phyloP scores from a whole-genome alignment of 768 basidiomycete species.

The Hortiboletus flavorubellus region DNA sequence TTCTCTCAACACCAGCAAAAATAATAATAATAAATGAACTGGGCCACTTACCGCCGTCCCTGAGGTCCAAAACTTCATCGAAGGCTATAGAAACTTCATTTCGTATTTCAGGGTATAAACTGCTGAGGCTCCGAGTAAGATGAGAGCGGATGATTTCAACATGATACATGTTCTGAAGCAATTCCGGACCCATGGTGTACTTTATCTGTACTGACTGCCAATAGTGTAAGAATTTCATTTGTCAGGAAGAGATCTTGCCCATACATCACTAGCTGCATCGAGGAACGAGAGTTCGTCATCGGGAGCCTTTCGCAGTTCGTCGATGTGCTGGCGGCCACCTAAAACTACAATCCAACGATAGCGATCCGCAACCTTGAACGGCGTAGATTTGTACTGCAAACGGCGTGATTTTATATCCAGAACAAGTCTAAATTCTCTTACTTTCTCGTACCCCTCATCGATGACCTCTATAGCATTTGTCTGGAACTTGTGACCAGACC shows the following conservation, averaged over 20 bases:
- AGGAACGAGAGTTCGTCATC: constrained; percentile 37
- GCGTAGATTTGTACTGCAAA: constrained; percentile 23
- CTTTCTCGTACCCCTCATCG: constrained; percentile 24
- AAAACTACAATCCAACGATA: too few species aligned
- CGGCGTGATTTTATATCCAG: background rate
- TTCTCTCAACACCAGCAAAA: background rate
- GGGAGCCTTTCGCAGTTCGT: constrained; percentile 27
- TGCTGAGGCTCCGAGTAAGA: constrained; percentile 35
- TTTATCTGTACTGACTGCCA: constrained; percentile 35
- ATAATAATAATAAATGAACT: background rate
- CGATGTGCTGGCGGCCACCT: too few species aligned
- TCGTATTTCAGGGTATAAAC: constrained; percentile 23
- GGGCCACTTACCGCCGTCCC: constrained; percentile 11
- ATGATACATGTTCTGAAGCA: constrained; percentile 33
- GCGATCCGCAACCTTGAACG: constrained; percentile 15
- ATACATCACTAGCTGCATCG: constrained; percentile 28
- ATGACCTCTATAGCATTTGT: constrained; percentile 11
- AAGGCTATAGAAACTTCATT: constrained; percentile 39
- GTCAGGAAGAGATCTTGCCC: constrained; percentile 12
- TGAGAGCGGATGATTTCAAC: constrained; percentile 25
- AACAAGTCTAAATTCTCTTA: background rate
- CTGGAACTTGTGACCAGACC: too few species aligned
- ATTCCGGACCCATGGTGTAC: constrained; percentile 37
- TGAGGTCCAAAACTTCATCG: constrained; percentile 32
- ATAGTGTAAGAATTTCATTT: background rate